These are phyloP conservation scores for Kingdonia uniflora DNA, from an alignment of 164 flowering plant species.

Conservation along the genomic window DNA sequence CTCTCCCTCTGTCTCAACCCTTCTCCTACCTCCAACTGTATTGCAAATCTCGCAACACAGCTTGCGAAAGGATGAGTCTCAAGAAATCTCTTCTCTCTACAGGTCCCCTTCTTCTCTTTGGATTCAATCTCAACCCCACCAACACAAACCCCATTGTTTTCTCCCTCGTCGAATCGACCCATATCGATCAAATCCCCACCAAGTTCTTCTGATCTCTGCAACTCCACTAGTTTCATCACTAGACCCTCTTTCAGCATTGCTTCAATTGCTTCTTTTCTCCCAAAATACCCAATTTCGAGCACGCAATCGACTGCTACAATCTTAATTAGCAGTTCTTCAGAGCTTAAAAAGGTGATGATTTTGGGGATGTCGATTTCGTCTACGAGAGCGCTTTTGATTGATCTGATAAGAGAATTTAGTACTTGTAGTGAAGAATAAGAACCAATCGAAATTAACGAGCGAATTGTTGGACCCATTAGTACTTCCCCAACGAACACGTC, in stretches of 20 bases:
- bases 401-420: slow-evolving; percentile 41
- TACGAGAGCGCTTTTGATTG: slow-evolving; percentile 71
- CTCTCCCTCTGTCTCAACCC: slow-evolving; percentile 86
- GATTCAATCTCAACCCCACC: slow-evolving; percentile 8
- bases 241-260: slow-evolving; percentile 62
- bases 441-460: slow-evolving; percentile 38
- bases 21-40: slow-evolving; percentile 84
- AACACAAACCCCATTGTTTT: not conserved
- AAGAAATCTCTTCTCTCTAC: slow-evolving; percentile 27
- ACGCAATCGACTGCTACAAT: slow-evolving; percentile 49
- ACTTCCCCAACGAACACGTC: slow-evolving; percentile 87
- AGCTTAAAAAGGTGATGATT: slow-evolving; percentile 32
- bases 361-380: slow-evolving; percentile 59
- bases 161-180: slow-evolving; percentile 23
- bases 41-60: slow-evolving; percentile 79
- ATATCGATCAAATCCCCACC: slow-evolving; percentile 56
- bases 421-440: slow-evolving; percentile 38
- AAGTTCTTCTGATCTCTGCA: slow-evolving; percentile 50
- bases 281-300: slow-evolving; percentile 78
- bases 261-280: slow-evolving; percentile 78
- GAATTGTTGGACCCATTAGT: slow-evolving; percentile 39
- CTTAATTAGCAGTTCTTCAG: slow-evolving; percentile 20
- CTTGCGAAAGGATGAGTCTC: slow-evolving; percentile 59
- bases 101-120: slow-evolving; percentile 11
- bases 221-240: slow-evolving; percentile 49